These are phyloP conservation scores for Aureococcus anophagefferens DNA, from an alignment of 108 stramenopile genomes.

Conservation along the genomic window DNA sequence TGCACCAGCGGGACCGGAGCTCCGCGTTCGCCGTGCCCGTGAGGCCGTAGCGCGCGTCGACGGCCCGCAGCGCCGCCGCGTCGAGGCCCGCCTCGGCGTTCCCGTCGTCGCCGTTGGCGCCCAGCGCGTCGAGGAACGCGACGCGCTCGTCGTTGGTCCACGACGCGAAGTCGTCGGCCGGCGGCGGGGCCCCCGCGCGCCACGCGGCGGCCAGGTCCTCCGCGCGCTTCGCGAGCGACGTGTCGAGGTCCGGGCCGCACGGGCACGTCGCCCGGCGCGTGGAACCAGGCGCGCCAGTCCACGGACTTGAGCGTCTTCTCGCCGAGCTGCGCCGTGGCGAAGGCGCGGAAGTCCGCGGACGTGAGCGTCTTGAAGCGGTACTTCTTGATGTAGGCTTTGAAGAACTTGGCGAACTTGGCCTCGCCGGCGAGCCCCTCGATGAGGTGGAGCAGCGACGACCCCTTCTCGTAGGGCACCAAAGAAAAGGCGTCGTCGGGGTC, in stretches of 20 bases:
- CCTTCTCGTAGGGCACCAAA: conserved; percentile 72
- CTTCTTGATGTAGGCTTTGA: conserved; percentile 66
- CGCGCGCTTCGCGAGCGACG: not conserved
- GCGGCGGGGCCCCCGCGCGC: no score
- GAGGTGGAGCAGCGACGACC: conserved; percentile 67
- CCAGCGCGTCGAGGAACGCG: conserved; percentile 70
- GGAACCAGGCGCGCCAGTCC: conserved; percentile 78
- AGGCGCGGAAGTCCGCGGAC: conserved; percentile 60
- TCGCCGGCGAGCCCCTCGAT: conserved; percentile 74
- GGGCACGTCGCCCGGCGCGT: conserved; percentile 4
- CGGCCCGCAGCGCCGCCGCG: conserved; percentile 43
- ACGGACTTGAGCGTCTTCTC: conserved; percentile 26
- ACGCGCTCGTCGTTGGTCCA: conserved; percentile 76
- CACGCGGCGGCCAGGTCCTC: no score
- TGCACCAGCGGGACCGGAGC: conserved; percentile 77
- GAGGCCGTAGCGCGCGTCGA: conserved; percentile 62
- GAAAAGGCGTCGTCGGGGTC: conserved; percentile 96
- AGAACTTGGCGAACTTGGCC: conserved; percentile 63
- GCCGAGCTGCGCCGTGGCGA: conserved; percentile 57
- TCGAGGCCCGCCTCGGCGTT: conserved; percentile 30
- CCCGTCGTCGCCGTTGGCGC: conserved; percentile 22
- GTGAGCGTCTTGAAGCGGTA: conserved; percentile 66
- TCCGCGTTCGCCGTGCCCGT: conserved; percentile 68
- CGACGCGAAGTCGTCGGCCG: not conserved
- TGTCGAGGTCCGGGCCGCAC: not conserved